phyloP scores from a whole-genome alignment of 306 rosid genomes.

The Sicyos baderoa region DNA sequence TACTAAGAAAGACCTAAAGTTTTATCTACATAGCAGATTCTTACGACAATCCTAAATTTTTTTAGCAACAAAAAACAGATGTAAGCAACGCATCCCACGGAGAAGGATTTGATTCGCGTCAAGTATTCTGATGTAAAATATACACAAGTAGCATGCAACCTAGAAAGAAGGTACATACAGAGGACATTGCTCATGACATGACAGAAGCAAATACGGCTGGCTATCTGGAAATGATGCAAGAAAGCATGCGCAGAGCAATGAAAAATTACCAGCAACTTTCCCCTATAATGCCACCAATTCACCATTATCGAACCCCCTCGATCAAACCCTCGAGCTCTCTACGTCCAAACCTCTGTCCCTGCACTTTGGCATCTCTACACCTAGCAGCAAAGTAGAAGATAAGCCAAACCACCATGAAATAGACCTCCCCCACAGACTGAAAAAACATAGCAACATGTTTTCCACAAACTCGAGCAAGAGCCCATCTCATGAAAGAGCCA shows the following conservation, averaged over 20 bases:
- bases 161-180: conserved; percentile 44
- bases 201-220: conserved; percentile 40
- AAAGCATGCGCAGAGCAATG: conserved; percentile 35
- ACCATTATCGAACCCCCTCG: conserved; percentile 58
- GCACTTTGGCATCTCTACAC: conserved; percentile 60
- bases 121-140: conserved; percentile 49
- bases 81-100: conserved; percentile 13
- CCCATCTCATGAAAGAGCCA: conserved; percentile 64
- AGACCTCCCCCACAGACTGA: conserved; percentile 83
- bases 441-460: conserved; percentile 53
- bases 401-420: conserved; percentile 89
- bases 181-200: conserved; percentile 39
- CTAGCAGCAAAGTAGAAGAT: conserved; percentile 64
- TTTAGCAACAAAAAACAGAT: conserved; percentile 14
- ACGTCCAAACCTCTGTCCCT: conserved; percentile 60
- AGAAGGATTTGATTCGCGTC: conserved; percentile 40
- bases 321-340: conserved; percentile 64
- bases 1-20: conserved; percentile 1
- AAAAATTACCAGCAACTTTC: conserved; percentile 40
- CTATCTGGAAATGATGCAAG: conserved; percentile 44
- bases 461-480: conserved; percentile 41
- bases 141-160: conserved; percentile 60
- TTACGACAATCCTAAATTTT: neutral
- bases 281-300: conserved; percentile 25
- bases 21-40: conserved; percentile 12